Conservation (phyloP, 805 yeast genomes). For the Lachancea sp. region DNA sequence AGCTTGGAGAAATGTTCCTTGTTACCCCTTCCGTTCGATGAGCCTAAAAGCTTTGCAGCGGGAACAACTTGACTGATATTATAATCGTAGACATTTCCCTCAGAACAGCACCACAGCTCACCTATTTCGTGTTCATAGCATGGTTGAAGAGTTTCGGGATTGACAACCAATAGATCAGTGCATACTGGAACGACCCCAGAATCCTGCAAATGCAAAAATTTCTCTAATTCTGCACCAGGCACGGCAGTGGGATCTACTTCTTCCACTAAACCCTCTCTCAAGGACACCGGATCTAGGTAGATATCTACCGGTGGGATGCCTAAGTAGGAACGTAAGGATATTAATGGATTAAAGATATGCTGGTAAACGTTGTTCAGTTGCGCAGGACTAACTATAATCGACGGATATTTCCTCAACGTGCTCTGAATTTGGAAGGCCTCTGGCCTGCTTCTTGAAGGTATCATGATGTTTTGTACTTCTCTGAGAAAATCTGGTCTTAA, state of each 20-base stretch:
- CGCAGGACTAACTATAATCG: slow-evolving; percentile 57
- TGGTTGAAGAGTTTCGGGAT: slow-evolving; percentile 77
- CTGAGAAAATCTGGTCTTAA: slow-evolving; percentile 37
- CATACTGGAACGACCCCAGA: slow-evolving; percentile 95
- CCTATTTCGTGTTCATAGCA: slow-evolving; percentile 92
- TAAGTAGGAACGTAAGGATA: slow-evolving; percentile 73
- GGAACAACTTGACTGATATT: slow-evolving; percentile 37
- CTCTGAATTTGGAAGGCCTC: slow-evolving; percentile 50
- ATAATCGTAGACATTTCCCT: slow-evolving; percentile 65
- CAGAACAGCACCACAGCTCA: slow-evolving; percentile 94
- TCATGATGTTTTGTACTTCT: slow-evolving; percentile 73
- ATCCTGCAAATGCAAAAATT: slow-evolving; percentile 74
- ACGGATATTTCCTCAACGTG: slow-evolving; percentile 55
- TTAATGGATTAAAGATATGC: slow-evolving; percentile 74
- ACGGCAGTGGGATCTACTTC: slow-evolving; percentile 54
- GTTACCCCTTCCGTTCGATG: background rate
- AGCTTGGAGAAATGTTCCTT: slow-evolving; percentile 42
- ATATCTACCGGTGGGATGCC: slow-evolving; percentile 83
- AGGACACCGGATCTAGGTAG: slow-evolving; percentile 78
- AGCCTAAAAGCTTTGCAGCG: background rate
- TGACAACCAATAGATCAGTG: slow-evolving; percentile 88
- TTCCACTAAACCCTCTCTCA: slow-evolving; percentile 83
- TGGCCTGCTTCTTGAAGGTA: slow-evolving; percentile 73
- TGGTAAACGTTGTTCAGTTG: slow-evolving; percentile 73
- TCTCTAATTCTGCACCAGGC: slow-evolving; percentile 9